These are phyloP conservation scores for Malus orientalis DNA, from an alignment of 306 rosid genomes.

Conservation along the genomic window DNA sequence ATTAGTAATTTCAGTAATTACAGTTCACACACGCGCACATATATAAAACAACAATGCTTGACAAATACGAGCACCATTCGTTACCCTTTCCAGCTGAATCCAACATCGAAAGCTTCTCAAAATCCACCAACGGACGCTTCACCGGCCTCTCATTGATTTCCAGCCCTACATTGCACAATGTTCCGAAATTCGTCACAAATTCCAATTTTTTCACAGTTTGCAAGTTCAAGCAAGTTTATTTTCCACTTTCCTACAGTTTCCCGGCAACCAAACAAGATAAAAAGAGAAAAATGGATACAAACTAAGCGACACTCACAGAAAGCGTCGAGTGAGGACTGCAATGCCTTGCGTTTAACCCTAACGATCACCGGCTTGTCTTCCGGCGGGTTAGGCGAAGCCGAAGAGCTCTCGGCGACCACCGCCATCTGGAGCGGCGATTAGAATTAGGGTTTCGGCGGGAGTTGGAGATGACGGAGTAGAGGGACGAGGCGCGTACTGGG, in stretches of 20 bases:
- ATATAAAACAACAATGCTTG: background rate
- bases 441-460: background rate
- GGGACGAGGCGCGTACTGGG: background rate
- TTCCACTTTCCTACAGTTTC: background rate
- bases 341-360: constrained; percentile 81
- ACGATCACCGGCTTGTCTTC: constrained; percentile 62
- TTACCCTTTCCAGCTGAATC: constrained; percentile 48
- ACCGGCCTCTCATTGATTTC: constrained; percentile 79
- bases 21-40: background rate
- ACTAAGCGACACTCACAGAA: constrained; percentile 43
- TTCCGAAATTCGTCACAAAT: background rate
- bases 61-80: background rate
- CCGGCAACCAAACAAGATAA: background rate
- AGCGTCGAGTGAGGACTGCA: constrained; percentile 64
- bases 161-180: constrained; percentile 43
- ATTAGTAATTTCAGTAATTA: background rate
- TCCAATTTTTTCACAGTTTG: background rate
- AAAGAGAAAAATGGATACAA: background rate
- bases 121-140: constrained; percentile 76
- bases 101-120: constrained; percentile 52
- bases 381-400: constrained; percentile 18
- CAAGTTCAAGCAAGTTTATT: background rate
- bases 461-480: background rate
- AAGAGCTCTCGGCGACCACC: constrained; percentile 52
- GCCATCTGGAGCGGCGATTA: constrained; percentile 15